These are phyloP conservation scores for Ilyonectria mors-panacis DNA, from an alignment of 2,329 filamentous ascomycete genomes.

Conservation along the genomic window DNA sequence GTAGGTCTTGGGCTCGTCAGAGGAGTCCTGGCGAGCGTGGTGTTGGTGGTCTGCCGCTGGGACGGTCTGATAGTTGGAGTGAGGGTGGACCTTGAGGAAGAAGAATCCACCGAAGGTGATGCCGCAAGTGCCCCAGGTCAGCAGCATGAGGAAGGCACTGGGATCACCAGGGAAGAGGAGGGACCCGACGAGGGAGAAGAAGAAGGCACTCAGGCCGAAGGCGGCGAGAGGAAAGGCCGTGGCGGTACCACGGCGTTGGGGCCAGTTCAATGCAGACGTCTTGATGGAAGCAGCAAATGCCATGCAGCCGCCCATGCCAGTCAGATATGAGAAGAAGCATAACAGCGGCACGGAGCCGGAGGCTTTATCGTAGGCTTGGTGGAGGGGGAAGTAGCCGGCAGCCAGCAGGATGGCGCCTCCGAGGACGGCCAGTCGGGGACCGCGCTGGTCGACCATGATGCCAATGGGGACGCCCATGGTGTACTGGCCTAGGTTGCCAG, in stretches of 20 bases:
- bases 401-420: slow-evolving; percentile 81
- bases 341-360: slow-evolving; percentile 72
- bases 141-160: slow-evolving; percentile 82
- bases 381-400: slow-evolving; percentile 88
- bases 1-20: slow-evolving; percentile 58
- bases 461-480: slow-evolving; percentile 90
- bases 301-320: slow-evolving; percentile 89
- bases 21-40: slow-evolving; percentile 58
- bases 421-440: slow-evolving; percentile 84
- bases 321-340: slow-evolving; percentile 88
- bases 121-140: slow-evolving; percentile 83
- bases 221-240: slow-evolving; percentile 94
- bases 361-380: slow-evolving; percentile 81
- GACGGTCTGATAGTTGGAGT: slow-evolving; percentile 71
- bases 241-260: slow-evolving; percentile 89
- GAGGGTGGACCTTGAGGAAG: slow-evolving; percentile 84
- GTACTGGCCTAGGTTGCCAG: slow-evolving; percentile 95
- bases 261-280: slow-evolving; percentile 90
- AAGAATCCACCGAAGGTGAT: slow-evolving; percentile 85
- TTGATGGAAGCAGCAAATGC: slow-evolving; percentile 94
- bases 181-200: slow-evolving; percentile 87
- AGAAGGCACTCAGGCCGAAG: slow-evolving; percentile 95
- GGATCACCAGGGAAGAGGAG: slow-evolving; percentile 88
- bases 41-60: slow-evolving; percentile 51
- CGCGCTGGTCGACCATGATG: slow-evolving; percentile 86